These are phyloP conservation scores for Ceratobasidium sp. DNA, from an alignment of 1,284 basidiomycete species.

Conservation along the genomic window DNA sequence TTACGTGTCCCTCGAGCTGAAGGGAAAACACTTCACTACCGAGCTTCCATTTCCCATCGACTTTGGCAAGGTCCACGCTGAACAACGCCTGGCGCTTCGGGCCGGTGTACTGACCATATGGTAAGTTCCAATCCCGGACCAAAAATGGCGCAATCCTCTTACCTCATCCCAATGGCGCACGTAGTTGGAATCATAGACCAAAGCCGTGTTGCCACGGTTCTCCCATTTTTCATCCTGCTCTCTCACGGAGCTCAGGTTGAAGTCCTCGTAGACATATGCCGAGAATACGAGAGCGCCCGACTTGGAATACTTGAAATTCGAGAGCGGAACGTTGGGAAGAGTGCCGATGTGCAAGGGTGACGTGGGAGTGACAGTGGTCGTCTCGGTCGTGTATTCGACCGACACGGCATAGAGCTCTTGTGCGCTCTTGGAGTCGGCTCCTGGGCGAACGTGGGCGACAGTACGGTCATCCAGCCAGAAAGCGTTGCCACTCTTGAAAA, in stretches of 20 bases:
- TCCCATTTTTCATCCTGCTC: slow-evolving; percentile 74
- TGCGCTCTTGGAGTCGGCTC: slow-evolving; percentile 55
- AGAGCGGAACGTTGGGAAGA: slow-evolving; percentile 66
- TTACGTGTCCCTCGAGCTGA: slow-evolving; percentile 70
- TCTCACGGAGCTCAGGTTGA: slow-evolving; percentile 68
- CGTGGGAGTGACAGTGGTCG: slow-evolving; percentile 45
- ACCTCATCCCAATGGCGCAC: slow-evolving; percentile 92
- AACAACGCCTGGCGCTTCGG: slow-evolving; percentile 76
- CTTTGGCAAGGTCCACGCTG: slow-evolving; percentile 62
- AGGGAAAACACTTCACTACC: slow-evolving; percentile 64
- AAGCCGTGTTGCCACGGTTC: slow-evolving; percentile 72
- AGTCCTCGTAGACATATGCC: slow-evolving; percentile 77
- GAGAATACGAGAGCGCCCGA: slow-evolving; percentile 69
- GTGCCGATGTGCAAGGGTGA: slow-evolving; percentile 59
- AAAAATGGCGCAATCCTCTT: slow-evolving; percentile 55
- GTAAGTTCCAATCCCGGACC: background rate
- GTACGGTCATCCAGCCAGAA: slow-evolving; percentile 78
- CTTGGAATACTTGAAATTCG: slow-evolving; percentile 71
- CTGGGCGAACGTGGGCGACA: slow-evolving; percentile 69
- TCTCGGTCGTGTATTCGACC: slow-evolving; percentile 46
- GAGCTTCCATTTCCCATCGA: slow-evolving; percentile 60
- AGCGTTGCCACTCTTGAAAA: slow-evolving; percentile 69
- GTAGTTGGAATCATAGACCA: slow-evolving; percentile 79
- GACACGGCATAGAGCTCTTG: slow-evolving; percentile 67
- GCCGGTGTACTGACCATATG: slow-evolving; percentile 30